These are phyloP conservation scores for Teunomyces tritomae DNA, from an alignment of 805 yeast genomes.

Conservation along the genomic window DNA sequence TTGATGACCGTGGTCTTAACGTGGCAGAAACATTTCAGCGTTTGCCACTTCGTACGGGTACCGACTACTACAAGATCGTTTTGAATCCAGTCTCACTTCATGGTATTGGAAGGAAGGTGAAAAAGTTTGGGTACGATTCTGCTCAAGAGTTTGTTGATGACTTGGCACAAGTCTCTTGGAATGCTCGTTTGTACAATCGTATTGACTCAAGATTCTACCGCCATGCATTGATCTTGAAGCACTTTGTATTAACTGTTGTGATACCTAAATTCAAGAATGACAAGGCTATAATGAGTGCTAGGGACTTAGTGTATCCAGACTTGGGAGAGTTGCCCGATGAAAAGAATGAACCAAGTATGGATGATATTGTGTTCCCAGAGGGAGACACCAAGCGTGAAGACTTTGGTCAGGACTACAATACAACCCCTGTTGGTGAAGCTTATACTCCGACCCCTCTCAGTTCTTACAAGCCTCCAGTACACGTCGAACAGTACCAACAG, in stretches of 20 bases:
- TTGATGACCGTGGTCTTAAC: constrained; percentile 45
- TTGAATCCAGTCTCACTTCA: constrained; percentile 79
- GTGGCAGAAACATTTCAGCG: constrained; percentile 61
- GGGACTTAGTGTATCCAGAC: constrained; percentile 52
- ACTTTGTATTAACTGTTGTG: constrained; percentile 43
- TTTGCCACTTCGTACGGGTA: constrained; percentile 68
- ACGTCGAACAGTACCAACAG: background rate
- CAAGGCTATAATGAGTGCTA: constrained; percentile 32
- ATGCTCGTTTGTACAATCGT: constrained; percentile 81
- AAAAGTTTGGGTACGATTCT: constrained; percentile 50
- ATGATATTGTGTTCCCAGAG: constrained; percentile 10
- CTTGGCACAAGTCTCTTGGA: constrained; percentile 83
- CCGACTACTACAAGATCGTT: constrained; percentile 79
- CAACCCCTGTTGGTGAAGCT: constrained; percentile 5
- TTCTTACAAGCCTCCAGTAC: constrained; percentile 4
- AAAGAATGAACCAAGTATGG: constrained; percentile 11
- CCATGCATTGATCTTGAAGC: constrained; percentile 62
- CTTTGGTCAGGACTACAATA: background rate
- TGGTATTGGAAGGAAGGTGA: constrained; percentile 60
- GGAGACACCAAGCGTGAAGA: constrained; percentile 2
- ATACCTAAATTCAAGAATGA: constrained; percentile 51
- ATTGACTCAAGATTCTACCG: constrained; percentile 63
- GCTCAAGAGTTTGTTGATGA: constrained; percentile 74
- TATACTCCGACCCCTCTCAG: constrained; percentile 4
- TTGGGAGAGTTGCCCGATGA: constrained; percentile 69